Conservation (phyloP, 2,329 filamentous ascomycete species). For the Clonostachys sp. region DNA sequence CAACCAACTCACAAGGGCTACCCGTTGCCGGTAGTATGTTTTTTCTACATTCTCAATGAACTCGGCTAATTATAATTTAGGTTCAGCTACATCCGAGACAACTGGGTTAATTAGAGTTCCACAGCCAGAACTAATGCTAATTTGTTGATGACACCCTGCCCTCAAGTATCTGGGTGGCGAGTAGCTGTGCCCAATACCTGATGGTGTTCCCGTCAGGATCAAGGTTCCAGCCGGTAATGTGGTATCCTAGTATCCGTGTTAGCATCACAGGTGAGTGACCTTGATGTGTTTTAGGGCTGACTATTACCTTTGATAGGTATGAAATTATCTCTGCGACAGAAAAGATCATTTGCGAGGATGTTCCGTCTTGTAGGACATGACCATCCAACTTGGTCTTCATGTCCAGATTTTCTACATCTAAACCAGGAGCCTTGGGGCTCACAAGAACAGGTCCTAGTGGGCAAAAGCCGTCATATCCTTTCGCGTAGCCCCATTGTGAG, state of each 20-base stretch:
- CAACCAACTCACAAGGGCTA: too few species aligned
- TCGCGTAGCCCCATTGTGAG: constrained; percentile 44
- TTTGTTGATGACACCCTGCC: constrained; percentile 6
- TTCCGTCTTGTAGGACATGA: constrained; percentile 11
- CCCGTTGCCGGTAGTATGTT: too few species aligned
- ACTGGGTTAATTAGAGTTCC: constrained; percentile 13
- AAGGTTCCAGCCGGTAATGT: constrained; percentile 16
- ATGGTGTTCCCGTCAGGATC: constrained; percentile 18
- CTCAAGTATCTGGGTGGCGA: constrained; percentile 9
- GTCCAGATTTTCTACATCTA: constrained; percentile 2
- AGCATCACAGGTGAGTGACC: not conserved
- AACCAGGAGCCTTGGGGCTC: constrained; percentile 2
- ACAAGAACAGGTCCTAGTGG: constrained; percentile 29
- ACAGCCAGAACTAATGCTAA: constrained; percentile 10
- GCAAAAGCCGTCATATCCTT: constrained; percentile 43
- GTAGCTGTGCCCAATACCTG: constrained; percentile 11
- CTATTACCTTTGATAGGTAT: constrained; percentile 8
- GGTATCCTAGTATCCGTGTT: constrained; percentile 8
- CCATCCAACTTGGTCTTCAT: constrained; percentile 14
- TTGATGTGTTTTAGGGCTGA: not conserved
- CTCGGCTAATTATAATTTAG: not conserved
- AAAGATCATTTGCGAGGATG: constrained; percentile 16
- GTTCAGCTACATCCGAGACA: not conserved
- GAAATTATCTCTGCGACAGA: constrained; percentile 17
- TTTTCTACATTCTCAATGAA: too few species aligned